Base-by-base conservation (phyloP, 192 early-diverging fungal genomes). In the Coemansia sp. region DNA sequence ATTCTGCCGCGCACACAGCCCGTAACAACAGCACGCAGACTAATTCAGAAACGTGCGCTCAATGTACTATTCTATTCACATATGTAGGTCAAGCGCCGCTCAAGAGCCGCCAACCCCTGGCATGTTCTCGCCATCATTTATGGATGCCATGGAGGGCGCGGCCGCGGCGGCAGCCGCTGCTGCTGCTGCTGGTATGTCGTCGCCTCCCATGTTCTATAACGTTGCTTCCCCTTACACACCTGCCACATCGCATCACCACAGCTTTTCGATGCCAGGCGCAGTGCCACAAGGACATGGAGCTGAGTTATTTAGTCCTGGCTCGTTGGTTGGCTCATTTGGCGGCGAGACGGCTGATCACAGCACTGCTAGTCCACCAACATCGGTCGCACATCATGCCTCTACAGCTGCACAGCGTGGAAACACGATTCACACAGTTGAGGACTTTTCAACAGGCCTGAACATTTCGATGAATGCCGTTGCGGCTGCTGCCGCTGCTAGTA, bases 51-150 rank as follows among this genome's bases (percentile, higher is more conserved):
- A 21, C 5, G 19, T 25, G 60, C 20, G 51, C 60, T 62, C 24
- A 62, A 39, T 23, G 25, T 1, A 23, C 25, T 62, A 14, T n/a
- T 29, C 20, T 14, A 8, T 11, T 14, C 17, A n/a, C 29, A 54
- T 33, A 17, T 62, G 58, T 75, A 71, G 65, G 27, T 3, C 54
- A 20, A 59, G 57, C 27, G 30, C 39, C 39, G 17, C 70, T 0
- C 84, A 76, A 52, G 72, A 75, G 39, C 89, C 88, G 6, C 75
- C 75, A 9, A 89, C 88, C n/a, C 89, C 89, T 0, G 85, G 82
- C 20, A 89, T 91, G 77, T 91, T 91, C 51, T 85, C 88, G 51
- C 87, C 89, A n/a, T 84, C 80, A 54, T 91, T 91, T 64, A 74
- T 86, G 50, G 87, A 87, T 11, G 84, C 89, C 4, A 70, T 91